These are phyloP conservation scores for Solanum gracilifrons DNA, from an alignment of 257 asterid genomes.

Conservation along the genomic window DNA sequence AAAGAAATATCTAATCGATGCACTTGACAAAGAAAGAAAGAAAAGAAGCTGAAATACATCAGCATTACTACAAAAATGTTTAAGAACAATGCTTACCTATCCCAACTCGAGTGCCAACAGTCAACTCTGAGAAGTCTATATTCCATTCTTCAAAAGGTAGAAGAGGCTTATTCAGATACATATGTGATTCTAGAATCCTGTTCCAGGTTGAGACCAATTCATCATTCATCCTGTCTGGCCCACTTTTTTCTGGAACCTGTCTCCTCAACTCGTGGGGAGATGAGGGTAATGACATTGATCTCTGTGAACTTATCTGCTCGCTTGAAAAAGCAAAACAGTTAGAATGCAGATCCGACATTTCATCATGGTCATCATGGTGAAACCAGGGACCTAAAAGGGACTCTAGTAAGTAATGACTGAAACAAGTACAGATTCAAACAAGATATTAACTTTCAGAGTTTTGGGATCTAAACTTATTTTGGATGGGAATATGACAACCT, in stretches of 20 bases:
- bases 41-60: background rate
- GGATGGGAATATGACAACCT: background rate
- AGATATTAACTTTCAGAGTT: background rate
- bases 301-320: slow-evolving; percentile 25
- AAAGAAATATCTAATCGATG: background rate
- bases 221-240: slow-evolving; percentile 28
- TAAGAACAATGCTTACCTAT: slow-evolving; percentile 49
- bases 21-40: background rate
- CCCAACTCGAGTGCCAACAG: slow-evolving; percentile 92
- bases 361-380: slow-evolving; percentile 18
- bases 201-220: slow-evolving; percentile 79
- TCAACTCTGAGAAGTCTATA: slow-evolving; percentile 78
- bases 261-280: slow-evolving; percentile 78
- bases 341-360: slow-evolving; percentile 15
- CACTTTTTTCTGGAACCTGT: slow-evolving; percentile 30
- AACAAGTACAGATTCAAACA: background rate
- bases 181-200: slow-evolving; percentile 64
- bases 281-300: slow-evolving; percentile 83
- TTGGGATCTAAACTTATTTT: background rate
- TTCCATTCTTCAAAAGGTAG: slow-evolving; percentile 90
- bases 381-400: slow-evolving; percentile 10
- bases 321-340: slow-evolving; percentile 18
- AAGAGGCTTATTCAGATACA: slow-evolving; percentile 70
- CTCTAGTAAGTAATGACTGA: background rate
- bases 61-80: background rate